Percentiles rank a stretch among this genome's conserved stretches.
These are phyloP conservation scores for Cruciata laevipes DNA, from an alignment of 257 asterid species.

Conservation along the genomic window DNA sequence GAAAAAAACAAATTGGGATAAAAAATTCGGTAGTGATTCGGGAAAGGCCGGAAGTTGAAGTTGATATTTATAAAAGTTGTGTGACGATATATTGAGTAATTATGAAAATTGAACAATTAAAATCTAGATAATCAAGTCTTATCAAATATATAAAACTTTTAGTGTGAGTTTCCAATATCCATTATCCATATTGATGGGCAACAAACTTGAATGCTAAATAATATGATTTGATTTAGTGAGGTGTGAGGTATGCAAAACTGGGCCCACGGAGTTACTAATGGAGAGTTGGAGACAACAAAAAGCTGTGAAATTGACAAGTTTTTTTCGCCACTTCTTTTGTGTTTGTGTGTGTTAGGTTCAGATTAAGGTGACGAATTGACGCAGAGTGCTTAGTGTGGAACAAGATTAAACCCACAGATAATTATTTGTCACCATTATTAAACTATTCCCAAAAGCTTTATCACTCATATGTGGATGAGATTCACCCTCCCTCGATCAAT, in stretches of 20 bases:
- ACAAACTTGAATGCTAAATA: neutral
- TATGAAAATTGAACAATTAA: no score
- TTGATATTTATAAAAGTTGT: neutral
- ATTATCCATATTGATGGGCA: conserved; percentile 1
- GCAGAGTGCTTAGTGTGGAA: neutral
- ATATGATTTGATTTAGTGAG: neutral
- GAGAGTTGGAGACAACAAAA: neutral
- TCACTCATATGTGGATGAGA: neutral
- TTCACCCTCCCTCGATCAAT: neutral
- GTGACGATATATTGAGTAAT: neutral
- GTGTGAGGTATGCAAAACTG: neutral
- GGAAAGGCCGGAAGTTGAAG: neutral
- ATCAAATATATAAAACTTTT: neutral
- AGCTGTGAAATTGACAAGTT: neutral
- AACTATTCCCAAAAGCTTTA: neutral
- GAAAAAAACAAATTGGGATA: neutral
- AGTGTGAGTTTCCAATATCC: neutral
- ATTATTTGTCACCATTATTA: neutral
- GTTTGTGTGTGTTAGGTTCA: neutral
- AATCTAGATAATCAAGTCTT: neutral
- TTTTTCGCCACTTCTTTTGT: neutral
- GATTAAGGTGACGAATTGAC: neutral
- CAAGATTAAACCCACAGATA: neutral
- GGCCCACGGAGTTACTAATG: neutral
- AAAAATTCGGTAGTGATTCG: neutral